Evolutionary conservation across 1,284 basidiomycete genomes (phyloP).

Genomic region (Leccinum fuscescens): DNA sequence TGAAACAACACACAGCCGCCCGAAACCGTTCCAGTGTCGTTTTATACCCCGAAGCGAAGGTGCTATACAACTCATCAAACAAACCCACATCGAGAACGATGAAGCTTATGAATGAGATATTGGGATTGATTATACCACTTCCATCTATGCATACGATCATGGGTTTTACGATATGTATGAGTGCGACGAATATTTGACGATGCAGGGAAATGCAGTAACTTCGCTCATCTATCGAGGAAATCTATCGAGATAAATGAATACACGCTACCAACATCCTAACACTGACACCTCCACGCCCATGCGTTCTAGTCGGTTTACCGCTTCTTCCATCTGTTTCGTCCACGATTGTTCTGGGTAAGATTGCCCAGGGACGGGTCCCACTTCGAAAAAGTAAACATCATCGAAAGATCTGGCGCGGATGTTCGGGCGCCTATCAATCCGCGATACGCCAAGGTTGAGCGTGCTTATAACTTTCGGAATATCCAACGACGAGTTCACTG

Average conservation of each 20-base stretch:
- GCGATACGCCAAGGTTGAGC: slow-evolving; percentile 34
- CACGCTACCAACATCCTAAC: slow-evolving; percentile 45
- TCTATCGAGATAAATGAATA: background rate
- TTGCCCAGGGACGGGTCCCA: slow-evolving; percentile 26
- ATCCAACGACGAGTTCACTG: slow-evolving; percentile 7
- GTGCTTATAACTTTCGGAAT: slow-evolving; percentile 17
- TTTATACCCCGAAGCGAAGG: slow-evolving; percentile 40
- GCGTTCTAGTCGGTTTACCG: slow-evolving; percentile 16
- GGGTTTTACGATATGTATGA: background rate
- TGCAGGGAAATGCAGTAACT: background rate
- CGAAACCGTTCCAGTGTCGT: slow-evolving; percentile 43
- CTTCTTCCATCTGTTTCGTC: slow-evolving; percentile 20
- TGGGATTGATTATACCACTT: background rate
- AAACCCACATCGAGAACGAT: slow-evolving; percentile 1
- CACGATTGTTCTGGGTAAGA: slow-evolving; percentile 15
- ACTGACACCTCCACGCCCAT: slow-evolving; percentile 27
- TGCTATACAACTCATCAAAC: slow-evolving; percentile 24
- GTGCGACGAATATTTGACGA: slow-evolving; percentile 1
- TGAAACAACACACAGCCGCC: slow-evolving; percentile 37
- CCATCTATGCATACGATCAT: background rate
- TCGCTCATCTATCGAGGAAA: background rate
- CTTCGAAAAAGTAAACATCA: slow-evolving; percentile 60
- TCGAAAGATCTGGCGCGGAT: slow-evolving; percentile 47
- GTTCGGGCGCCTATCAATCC: slow-evolving; percentile 66
- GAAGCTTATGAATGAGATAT: background rate